Base-by-base conservation (phyloP, 1,284 basidiomycete species). In the Xanthoconium separans region DNA sequence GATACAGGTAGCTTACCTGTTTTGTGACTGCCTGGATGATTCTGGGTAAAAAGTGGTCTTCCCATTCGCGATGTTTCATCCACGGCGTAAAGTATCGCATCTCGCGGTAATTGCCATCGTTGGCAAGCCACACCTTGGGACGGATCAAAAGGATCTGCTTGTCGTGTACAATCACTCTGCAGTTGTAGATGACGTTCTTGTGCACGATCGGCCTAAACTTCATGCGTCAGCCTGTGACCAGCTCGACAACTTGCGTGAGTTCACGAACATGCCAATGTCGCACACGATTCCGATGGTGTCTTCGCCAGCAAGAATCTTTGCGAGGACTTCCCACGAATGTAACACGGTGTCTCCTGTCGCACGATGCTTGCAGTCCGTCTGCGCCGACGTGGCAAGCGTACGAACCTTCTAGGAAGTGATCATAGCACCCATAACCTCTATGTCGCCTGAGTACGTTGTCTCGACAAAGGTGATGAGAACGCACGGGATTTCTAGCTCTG, bases 101-200 rank as follows among this genome's bases (percentile, higher is more conserved):
- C 73, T 99, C 96, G 44, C 96, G 88, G 70, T 99, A 99, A 70
- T 99, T 98, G 11, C 96, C 96, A 64, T 98, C 95, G 66, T 99
- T 99, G 3, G 96, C 96, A 56, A 99, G 80, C 96, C 96, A 99
- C 94, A 99, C 95, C 75, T 99, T 99, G 1, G 96, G 97, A 12
- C 97, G 84, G 62, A 99, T 98, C 61, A 97, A 82, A 2, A 98
- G 72, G 59, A 99, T 94, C 73, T 93, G 83, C 45, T 84, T 80
- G 71, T 96, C 80, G 66, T 94, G 80, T 39, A 96, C 83, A 65
- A 98, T 88, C 34, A 98, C 79, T 18, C 97, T 87, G 70, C 95
- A 98, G 69, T 99, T 99, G 77, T 98, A 99, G 57, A 91, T 94
- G 48, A 94, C 93, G 64, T 96, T 97, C 78, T 98, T 97, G 79